These are phyloP conservation scores for Atkinsonella texensis DNA, from an alignment of 2,329 filamentous ascomycete genomes.

Conservation along the genomic window DNA sequence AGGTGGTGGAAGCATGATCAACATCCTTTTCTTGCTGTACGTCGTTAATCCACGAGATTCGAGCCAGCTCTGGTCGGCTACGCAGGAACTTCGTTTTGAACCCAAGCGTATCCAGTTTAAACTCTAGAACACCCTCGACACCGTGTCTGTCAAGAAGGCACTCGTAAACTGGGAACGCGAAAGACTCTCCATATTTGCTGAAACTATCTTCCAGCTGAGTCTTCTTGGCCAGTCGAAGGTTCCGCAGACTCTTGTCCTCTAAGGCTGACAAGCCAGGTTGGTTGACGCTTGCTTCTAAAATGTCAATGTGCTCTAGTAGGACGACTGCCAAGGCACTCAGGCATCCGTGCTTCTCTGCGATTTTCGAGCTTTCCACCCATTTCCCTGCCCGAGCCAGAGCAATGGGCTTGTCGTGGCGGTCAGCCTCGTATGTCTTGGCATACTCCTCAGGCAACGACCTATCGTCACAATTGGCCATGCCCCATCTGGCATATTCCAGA, in stretches of 20 bases:
- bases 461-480: conserved; percentile 30
- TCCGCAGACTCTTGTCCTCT: conserved; percentile 19
- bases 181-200: conserved; percentile 50
- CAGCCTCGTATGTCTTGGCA: conserved; percentile 34
- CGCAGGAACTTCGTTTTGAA: conserved; percentile 71
- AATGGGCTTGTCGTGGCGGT: conserved; percentile 40
- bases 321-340: conserved; percentile 44
- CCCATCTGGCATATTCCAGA: conserved; percentile 41
- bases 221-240: conserved; percentile 29
- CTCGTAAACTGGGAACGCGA: conserved; percentile 69
- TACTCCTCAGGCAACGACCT: conserved; percentile 33
- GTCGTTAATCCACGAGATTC: conserved; percentile 92
- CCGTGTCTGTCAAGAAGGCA: conserved; percentile 58
- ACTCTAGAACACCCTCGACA: conserved; percentile 57
- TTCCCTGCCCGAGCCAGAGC: conserved; percentile 41
- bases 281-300: conserved; percentile 17
- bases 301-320: conserved; percentile 40
- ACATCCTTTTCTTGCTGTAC: conserved; percentile 66
- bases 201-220: conserved; percentile 41
- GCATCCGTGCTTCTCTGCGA: conserved; percentile 46
- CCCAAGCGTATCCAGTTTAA: conserved; percentile 53
- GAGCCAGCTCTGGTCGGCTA: conserved; percentile 56
- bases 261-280: conserved; percentile 16
- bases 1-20: conserved; percentile 55
- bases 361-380: conserved; percentile 44